Percentiles rank a stretch among this genome's conserved stretches.
phyloP scores from a whole-genome alignment of 768 basidiomycete genomes.

The Tricholoma saponaceum region DNA sequence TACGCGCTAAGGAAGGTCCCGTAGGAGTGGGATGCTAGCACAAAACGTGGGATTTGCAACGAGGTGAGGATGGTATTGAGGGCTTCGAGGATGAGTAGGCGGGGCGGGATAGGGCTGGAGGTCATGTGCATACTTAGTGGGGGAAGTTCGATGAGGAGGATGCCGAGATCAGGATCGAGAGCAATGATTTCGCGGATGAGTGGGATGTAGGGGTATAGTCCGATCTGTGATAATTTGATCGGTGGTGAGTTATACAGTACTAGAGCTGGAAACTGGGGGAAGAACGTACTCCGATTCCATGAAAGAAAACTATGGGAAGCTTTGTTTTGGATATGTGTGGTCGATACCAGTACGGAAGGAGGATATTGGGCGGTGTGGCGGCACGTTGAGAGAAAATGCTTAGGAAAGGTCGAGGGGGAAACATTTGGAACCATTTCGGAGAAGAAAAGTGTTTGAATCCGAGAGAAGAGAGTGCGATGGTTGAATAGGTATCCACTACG shows the following conservation, averaged over 20 bases:
- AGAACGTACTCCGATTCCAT: constrained; percentile 59
- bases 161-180: constrained; percentile 47
- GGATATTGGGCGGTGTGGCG: constrained; percentile 27
- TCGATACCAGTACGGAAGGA: constrained; percentile 36
- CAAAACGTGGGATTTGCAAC: constrained; percentile 33
- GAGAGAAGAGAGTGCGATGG: constrained; percentile 29
- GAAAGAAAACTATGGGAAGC: constrained; percentile 57
- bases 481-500: constrained; percentile 43
- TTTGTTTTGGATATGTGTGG: constrained; percentile 43
- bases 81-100: constrained; percentile 35
- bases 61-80: constrained; percentile 42
- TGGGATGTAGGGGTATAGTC: constrained; percentile 51
- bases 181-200: constrained; percentile 45
- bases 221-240: constrained; percentile 40
- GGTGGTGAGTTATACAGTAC: background rate
- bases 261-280: background rate
- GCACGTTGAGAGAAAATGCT: constrained; percentile 41
- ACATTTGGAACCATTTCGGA: constrained; percentile 31
- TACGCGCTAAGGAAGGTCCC: constrained; percentile 56
- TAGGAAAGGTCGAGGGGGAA: constrained; percentile 49
- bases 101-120: constrained; percentile 37
- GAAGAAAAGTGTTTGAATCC: constrained; percentile 56
- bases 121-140: constrained; percentile 61
- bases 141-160: constrained; percentile 57
- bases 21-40: constrained; percentile 56